These are phyloP conservation scores for Pichia sporocuriosa DNA, from an alignment of 805 yeast species.

Conservation along the genomic window DNA sequence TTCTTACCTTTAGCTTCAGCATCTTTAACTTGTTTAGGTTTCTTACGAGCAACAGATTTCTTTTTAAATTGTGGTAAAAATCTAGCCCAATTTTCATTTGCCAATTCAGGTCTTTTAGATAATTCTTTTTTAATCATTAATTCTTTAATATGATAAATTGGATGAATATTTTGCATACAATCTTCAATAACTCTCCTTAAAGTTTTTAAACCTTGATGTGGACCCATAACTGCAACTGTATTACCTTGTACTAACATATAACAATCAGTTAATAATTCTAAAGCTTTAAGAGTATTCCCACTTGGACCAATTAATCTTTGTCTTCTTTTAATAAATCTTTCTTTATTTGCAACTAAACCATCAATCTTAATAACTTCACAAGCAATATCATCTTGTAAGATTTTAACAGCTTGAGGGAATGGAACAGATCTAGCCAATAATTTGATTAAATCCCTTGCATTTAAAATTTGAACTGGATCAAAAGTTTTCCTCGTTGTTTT, in stretches of 20 bases:
- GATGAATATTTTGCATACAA: conserved; percentile 94
- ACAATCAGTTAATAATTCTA: conserved; percentile 91
- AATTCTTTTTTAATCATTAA: conserved; percentile 95
- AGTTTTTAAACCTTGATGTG: conserved; percentile 86
- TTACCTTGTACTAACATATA: conserved; percentile 95
- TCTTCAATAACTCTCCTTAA: conserved; percentile 93
- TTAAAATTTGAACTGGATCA: conserved; percentile 90
- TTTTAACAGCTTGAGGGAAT: conserved; percentile 90
- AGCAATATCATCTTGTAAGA: conserved; percentile 85
- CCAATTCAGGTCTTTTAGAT: conserved; percentile 91
- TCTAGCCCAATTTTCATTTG: conserved; percentile 94
- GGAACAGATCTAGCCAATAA: conserved; percentile 94
- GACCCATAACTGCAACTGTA: conserved; percentile 96
- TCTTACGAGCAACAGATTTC: conserved; percentile 90
- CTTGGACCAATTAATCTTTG: conserved; percentile 95
- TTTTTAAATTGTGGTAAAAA: conserved; percentile 95
- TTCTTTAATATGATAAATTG: conserved; percentile 96
- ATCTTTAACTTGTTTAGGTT: conserved; percentile 60
- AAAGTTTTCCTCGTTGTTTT: conserved; percentile 91
- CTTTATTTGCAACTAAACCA: conserved; percentile 80
- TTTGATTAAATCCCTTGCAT: conserved; percentile 92
- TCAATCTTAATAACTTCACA: conserved; percentile 97
- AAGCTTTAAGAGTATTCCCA: conserved; percentile 93
- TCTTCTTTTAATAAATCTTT: conserved; percentile 89
- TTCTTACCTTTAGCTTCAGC: conserved; percentile 41